Conservation (phyloP, 2,329 filamentous ascomycete species). For the Neonectria hederae region DNA sequence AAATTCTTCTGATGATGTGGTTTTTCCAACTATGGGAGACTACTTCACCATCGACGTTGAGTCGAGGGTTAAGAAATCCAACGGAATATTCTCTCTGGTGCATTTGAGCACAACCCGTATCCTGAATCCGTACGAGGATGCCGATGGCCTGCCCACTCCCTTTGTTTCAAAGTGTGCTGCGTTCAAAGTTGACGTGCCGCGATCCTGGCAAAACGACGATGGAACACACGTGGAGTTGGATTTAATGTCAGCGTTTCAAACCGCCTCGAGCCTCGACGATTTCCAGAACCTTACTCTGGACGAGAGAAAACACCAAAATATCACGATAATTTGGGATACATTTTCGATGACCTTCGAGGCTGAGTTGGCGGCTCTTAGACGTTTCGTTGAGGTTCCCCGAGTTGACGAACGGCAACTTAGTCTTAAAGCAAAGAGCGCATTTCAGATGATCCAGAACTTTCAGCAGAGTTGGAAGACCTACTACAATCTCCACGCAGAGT, state of each 20-base stretch:
- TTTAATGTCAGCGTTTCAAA: slow-evolving; percentile 72
- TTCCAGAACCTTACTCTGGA: slow-evolving; percentile 28
- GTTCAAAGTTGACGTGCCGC: slow-evolving; percentile 48
- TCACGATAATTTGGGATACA: slow-evolving; percentile 43
- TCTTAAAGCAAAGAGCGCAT: slow-evolving; percentile 39
- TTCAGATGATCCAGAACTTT: slow-evolving; percentile 48
- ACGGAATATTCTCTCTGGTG: slow-evolving; percentile 38
- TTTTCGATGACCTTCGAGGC: slow-evolving; percentile 45
- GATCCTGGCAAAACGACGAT: slow-evolving; percentile 41
- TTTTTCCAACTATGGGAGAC: slow-evolving; percentile 44
- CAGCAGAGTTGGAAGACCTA: slow-evolving; percentile 28
- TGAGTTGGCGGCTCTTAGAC: slow-evolving; percentile 45
- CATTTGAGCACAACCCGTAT: slow-evolving; percentile 42
- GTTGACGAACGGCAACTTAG: slow-evolving; percentile 31
- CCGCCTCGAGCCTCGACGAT: slow-evolving; percentile 56
- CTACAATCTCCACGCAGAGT: slow-evolving; percentile 39
- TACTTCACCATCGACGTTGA: slow-evolving; percentile 44
- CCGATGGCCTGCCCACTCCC: slow-evolving; percentile 7
- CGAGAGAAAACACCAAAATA: slow-evolving; percentile 25
- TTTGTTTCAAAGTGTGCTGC: slow-evolving; percentile 41
- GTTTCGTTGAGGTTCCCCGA: slow-evolving; percentile 36
- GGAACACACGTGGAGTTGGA: slow-evolving; percentile 48
- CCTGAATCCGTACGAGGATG: slow-evolving; percentile 45
- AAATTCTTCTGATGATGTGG: slow-evolving; percentile 19
- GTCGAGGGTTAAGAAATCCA: slow-evolving; percentile 26